Percentiles rank a stretch among this genome's conserved stretches.
These are phyloP conservation scores for Monascus ruber DNA, from an alignment of 2,329 filamentous ascomycete genomes.

Conservation along the genomic window DNA sequence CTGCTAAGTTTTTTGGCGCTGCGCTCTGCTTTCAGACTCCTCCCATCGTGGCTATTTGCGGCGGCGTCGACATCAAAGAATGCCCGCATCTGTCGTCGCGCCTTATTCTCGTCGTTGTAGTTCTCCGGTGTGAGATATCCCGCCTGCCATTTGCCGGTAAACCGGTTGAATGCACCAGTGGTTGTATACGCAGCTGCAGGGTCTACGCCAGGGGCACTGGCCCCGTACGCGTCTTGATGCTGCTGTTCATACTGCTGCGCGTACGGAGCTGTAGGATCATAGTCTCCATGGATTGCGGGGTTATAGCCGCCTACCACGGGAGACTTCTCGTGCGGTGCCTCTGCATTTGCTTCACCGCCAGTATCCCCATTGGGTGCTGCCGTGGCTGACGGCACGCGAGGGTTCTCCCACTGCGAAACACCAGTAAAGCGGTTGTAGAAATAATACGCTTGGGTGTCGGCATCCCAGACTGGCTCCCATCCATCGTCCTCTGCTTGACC, in stretches of 20 bases:
- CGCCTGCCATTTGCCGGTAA: conserved; percentile 73
- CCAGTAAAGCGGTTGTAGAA: conserved; percentile 75
- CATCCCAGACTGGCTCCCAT: conserved; percentile 73
- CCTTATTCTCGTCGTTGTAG: conserved; percentile 80
- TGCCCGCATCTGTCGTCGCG: conserved; percentile 75
- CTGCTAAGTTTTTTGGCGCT: conserved; percentile 74
- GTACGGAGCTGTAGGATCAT: conserved; percentile 93
- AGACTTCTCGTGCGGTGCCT: conserved; percentile 21
- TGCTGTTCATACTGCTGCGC: conserved; percentile 48
- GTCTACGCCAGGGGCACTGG: conserved; percentile 22
- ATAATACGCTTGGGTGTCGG: conserved; percentile 57
- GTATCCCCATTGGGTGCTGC: conserved; percentile 19
- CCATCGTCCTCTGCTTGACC: conserved; percentile 47
- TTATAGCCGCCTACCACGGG: conserved; percentile 68
- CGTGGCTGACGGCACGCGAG: conserved; percentile 50
- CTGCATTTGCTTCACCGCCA: conserved; percentile 23
- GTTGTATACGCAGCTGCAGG: conserved; percentile 48
- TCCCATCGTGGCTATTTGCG: conserved; percentile 79
- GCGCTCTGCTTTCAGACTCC: conserved; percentile 83
- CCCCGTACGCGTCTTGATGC: conserved; percentile 19
- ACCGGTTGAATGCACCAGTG: conserved; percentile 76
- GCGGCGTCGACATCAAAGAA: conserved; percentile 95
- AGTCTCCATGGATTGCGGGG: conserved; percentile 89
- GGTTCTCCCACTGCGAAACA: conserved; percentile 74
- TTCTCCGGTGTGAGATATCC: conserved; percentile 57